Percentiles rank a stretch among this genome's conserved stretches.
phyloP scores from a whole-genome alignment of 106 monocot species.

The Ottelia alismoides region DNA sequence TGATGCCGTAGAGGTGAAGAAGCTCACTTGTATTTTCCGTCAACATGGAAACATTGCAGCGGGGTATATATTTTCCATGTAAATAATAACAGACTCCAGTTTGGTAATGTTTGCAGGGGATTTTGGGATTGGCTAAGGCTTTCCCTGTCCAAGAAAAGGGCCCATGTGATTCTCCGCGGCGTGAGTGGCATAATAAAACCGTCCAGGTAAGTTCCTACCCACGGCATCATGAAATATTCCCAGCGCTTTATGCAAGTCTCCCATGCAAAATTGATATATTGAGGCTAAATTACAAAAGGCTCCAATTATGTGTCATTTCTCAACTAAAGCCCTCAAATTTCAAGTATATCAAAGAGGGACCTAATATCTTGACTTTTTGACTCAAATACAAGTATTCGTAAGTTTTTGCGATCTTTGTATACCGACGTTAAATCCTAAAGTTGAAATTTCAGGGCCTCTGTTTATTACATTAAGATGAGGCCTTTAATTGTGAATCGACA shows the following conservation, averaged over 20 bases:
- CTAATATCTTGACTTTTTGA: no score
- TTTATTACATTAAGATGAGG: no score
- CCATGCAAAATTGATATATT: neutral
- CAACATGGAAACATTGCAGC: neutral
- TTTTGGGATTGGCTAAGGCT: slow-evolving; percentile 30
- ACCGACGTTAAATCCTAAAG: no score
- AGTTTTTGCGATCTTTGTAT: no score
- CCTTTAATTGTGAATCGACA: no score
- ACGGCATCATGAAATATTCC: neutral
- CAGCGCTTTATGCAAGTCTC: no score
- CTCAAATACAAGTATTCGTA: neutral
- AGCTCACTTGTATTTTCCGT: neutral
- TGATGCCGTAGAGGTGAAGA: slow-evolving; percentile 27
- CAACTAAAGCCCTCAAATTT: neutral
- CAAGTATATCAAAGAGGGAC: no score
- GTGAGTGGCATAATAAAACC: slow-evolving; percentile 72
- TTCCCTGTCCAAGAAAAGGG: slow-evolving; percentile 50
- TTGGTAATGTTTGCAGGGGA: slow-evolving; percentile 16
- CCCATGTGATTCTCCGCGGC: slow-evolving; percentile 41
- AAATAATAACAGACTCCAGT: neutral
- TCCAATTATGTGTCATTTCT: neutral
- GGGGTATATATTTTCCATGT: neutral
- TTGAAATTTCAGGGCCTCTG: no score
- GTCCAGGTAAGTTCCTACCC: slow-evolving; percentile 36
- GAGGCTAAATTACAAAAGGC: neutral